phyloP scores from a whole-genome alignment of 1,284 basidiomycete genomes.

The Blastosporella zonata region DNA sequence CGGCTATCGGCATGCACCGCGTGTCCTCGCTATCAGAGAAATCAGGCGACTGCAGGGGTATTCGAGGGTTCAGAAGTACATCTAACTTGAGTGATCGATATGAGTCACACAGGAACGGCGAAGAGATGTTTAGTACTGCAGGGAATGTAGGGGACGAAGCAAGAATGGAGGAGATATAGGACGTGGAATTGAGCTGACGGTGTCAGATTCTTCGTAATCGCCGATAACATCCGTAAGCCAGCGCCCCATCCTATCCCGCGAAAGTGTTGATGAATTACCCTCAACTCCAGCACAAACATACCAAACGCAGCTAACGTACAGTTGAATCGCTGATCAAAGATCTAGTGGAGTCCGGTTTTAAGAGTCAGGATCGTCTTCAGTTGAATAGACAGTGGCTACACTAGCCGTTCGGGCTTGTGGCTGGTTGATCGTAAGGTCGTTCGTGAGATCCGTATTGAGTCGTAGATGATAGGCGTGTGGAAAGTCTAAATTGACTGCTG shows the following conservation, averaged over 20 bases:
- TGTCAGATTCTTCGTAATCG: neutral
- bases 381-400: neutral
- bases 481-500: no score
- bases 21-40: no score
- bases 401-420: neutral
- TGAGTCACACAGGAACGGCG: neutral
- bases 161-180: neutral
- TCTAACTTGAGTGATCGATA: no score
- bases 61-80: neutral
- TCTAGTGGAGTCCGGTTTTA: neutral
- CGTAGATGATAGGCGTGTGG: no score
- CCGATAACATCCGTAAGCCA: neutral
- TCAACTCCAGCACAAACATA: conserved; percentile 2
- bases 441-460: no score
- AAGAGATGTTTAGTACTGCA: neutral
- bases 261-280: neutral
- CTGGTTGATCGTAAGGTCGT: neutral
- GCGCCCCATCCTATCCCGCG: neutral
- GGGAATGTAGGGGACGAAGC: neutral
- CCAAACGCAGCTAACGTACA: conserved; percentile 5
- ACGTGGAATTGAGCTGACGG: neutral
- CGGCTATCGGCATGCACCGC: neutral
- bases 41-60: neutral
- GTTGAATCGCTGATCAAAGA: neutral
- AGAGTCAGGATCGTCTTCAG: neutral